Percentiles rank a stretch among this genome's conserved stretches.
These are phyloP conservation scores for Suaeda aralocaspica DNA, from an alignment of 148 eudicot genomes.

Conservation along the genomic window DNA sequence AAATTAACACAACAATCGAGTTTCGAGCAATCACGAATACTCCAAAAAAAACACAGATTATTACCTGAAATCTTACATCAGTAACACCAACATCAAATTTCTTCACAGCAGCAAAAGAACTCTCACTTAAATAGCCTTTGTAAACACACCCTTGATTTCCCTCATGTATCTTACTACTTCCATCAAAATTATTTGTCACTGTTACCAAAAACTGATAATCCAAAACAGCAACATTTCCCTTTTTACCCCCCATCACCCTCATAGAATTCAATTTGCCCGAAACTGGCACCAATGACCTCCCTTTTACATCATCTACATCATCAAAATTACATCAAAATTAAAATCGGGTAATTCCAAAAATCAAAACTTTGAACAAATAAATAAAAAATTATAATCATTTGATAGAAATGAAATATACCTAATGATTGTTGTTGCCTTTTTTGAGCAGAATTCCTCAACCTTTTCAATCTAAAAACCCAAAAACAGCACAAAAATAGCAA, in stretches of 20 bases:
- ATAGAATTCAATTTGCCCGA: conserved; percentile 43
- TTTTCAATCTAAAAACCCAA: conserved; percentile 25
- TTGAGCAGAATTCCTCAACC: conserved; percentile 17
- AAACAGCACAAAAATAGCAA: conserved; percentile 27
- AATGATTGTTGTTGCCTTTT: conserved; percentile 12
- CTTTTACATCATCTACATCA: conserved; percentile 26
- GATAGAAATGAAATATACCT: neutral
- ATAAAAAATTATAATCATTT: too few relatives aligned
- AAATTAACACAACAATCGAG: neutral
- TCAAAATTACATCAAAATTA: conserved; percentile 4
- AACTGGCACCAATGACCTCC: conserved; percentile 31
- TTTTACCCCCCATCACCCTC: conserved; percentile 44
- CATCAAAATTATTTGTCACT: conserved; percentile 62
- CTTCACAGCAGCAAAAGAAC: conserved; percentile 53
- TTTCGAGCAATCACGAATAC: neutral
- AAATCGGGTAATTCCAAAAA: neutral
- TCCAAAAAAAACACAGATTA: neutral
- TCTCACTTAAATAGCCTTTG: conserved; percentile 54
- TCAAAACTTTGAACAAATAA: too few relatives aligned
- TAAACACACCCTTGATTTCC: conserved; percentile 55
- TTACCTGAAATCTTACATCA: conserved; percentile 68
- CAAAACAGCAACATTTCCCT: conserved; percentile 47
- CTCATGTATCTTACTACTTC: conserved; percentile 48
- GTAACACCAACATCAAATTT: conserved; percentile 39
- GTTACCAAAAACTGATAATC: conserved; percentile 57